A percentile compares a stretch with the other conserved stretches of the same genome.
phyloP scores from a whole-genome alignment of 495 filamentous ascomycete species.

The Trichoderma asperelloides region DNA sequence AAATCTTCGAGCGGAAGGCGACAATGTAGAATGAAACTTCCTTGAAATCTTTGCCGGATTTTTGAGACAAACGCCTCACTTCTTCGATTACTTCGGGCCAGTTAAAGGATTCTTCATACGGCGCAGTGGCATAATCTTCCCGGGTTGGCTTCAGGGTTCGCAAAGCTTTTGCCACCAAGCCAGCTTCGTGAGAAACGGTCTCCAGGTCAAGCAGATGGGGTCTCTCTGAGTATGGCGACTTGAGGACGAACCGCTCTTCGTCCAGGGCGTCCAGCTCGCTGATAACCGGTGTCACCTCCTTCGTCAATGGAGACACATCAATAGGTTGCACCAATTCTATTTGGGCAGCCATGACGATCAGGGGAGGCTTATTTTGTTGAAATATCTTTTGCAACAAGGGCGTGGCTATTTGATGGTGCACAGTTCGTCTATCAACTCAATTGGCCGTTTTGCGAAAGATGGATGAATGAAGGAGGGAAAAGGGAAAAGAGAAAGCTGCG shows the following conservation, averaged over 20 bases:
- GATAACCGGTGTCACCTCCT: neutral
- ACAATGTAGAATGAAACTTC: slow-evolving; percentile 69
- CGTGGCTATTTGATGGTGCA: neutral
- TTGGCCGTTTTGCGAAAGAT: neutral
- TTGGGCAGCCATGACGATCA: neutral
- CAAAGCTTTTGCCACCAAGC: slow-evolving; percentile 63
- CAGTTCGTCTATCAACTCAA: neutral
- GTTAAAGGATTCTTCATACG: slow-evolving; percentile 70
- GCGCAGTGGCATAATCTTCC: slow-evolving; percentile 65
- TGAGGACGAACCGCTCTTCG: slow-evolving; percentile 11
- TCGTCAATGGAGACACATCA: neutral
- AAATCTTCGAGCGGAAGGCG: slow-evolving; percentile 65
- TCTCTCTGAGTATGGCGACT: slow-evolving; percentile 63
- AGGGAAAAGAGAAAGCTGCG: neutral
- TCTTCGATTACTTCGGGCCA: slow-evolving; percentile 54
- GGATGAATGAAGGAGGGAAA: neutral
- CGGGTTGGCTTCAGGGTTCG: slow-evolving; percentile 51
- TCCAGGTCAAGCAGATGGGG: slow-evolving; percentile 64
- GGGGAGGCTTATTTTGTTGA: neutral
- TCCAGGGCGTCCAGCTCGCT: neutral
- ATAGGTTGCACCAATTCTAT: neutral
- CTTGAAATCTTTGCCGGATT: slow-evolving; percentile 49
- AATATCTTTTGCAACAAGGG: neutral
- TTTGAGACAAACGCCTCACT: slow-evolving; percentile 37
- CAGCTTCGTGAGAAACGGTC: slow-evolving; percentile 52